These are phyloP conservation scores for Silene conica DNA, from an alignment of 148 eudicot species.

Conservation along the genomic window DNA sequence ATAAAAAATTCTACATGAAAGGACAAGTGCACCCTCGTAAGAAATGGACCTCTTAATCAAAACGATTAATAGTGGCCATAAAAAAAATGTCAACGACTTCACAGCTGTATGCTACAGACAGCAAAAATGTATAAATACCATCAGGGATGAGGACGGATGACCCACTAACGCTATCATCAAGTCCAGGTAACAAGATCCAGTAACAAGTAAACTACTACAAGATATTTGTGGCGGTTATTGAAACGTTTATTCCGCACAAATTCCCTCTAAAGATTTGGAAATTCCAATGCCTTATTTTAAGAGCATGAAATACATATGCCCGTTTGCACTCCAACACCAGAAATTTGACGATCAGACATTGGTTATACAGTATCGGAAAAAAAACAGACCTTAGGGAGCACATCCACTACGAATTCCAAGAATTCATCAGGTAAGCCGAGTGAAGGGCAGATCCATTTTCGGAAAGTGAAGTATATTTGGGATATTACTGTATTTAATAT, in stretches of 20 bases:
- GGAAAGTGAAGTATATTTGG: slow-evolving; percentile 54
- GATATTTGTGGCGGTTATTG: not conserved
- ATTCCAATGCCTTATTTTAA: not conserved
- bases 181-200: not conserved
- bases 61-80: not conserved
- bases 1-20: not conserved
- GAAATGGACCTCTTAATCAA: not conserved
- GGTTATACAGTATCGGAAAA: not conserved
- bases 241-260: not conserved
- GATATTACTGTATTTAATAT: slow-evolving; percentile 54
- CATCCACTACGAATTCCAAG: slow-evolving; percentile 54
- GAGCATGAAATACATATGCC: not conserved
- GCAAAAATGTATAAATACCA: not conserved
- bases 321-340: not conserved
- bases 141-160: not conserved
- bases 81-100: not conserved
- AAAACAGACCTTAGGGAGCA: slow-evolving; percentile 55
- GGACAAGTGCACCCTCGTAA: not conserved
- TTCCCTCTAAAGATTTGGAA: not conserved
- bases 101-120: not conserved
- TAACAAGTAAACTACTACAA: not conserved
- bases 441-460: slow-evolving; percentile 41
- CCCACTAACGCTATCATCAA: not conserved
- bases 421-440: slow-evolving; percentile 51
- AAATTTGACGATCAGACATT: not conserved